Evolutionary conservation across 202 grass and related monocot genomes (phyloP).

Genomic region (Cymbopogon flexuosus): DNA sequence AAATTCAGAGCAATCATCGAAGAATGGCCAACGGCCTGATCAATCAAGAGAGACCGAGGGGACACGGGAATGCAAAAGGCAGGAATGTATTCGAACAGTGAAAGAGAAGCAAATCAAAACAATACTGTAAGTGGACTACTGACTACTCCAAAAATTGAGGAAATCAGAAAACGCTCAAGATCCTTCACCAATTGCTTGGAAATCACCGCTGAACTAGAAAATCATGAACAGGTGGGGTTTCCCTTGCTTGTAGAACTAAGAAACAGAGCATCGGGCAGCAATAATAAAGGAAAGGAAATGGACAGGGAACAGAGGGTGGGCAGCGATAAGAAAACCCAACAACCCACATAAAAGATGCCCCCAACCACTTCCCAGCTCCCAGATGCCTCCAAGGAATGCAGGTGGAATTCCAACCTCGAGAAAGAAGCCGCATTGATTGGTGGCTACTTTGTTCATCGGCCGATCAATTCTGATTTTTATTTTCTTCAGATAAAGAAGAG

Average conservation of each 20-base stretch:
- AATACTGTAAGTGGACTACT: background rate
- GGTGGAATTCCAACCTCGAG: slow-evolving; percentile 25
- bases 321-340: slow-evolving; percentile 53
- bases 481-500: background rate
- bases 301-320: slow-evolving; percentile 23
- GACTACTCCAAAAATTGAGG: background rate
- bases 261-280: slow-evolving; percentile 18
- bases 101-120: slow-evolving; percentile 8
- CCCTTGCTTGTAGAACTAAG: slow-evolving; percentile 39
- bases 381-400: slow-evolving; percentile 34
- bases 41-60: background rate
- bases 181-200: background rate
- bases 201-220: background rate
- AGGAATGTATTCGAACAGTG: background rate
- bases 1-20: background rate
- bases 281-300: slow-evolving; percentile 38
- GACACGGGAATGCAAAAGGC: background rate
- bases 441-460: background rate
- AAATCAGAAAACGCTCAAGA: background rate
- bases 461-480: background rate
- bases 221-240: slow-evolving; percentile 23
- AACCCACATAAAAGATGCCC: slow-evolving; percentile 43
- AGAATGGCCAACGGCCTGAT: background rate
- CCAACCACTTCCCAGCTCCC: slow-evolving; percentile 41
- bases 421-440: slow-evolving; percentile 39